phyloP scores from a whole-genome alignment of 371 early-diverging fungal genomes.

The Nematocida sp. region DNA sequence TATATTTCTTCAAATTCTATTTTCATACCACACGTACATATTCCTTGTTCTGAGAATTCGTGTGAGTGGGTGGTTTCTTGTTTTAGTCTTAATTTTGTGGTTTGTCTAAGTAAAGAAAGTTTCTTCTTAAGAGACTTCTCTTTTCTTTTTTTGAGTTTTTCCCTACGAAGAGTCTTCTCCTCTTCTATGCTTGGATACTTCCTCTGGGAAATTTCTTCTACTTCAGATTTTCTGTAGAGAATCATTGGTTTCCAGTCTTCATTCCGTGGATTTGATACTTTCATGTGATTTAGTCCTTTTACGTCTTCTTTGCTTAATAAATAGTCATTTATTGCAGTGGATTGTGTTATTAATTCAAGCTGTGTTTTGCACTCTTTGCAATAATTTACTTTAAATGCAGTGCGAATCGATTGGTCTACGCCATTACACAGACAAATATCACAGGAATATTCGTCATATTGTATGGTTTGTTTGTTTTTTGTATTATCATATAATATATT shows the following conservation, averaged over 20 bases:
- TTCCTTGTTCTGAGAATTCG: slow-evolving; percentile 42
- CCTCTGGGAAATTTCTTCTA: slow-evolving; percentile 56
- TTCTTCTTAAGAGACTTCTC: slow-evolving; percentile 60
- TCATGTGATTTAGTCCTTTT: slow-evolving; percentile 52
- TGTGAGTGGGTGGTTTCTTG: slow-evolving; percentile 57
- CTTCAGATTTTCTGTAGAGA: slow-evolving; percentile 64
- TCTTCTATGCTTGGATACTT: slow-evolving; percentile 64
- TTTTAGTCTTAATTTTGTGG: slow-evolving; percentile 17
- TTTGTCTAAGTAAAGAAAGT: slow-evolving; percentile 60
- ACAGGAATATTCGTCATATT: slow-evolving; percentile 55
- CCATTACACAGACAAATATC: slow-evolving; percentile 51
- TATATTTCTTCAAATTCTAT: slow-evolving; percentile 68
- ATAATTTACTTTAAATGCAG: slow-evolving; percentile 59
- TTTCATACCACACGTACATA: slow-evolving; percentile 66
- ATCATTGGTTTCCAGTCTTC: slow-evolving; percentile 68
- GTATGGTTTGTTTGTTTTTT: slow-evolving; percentile 12
- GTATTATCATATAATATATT: background rate
- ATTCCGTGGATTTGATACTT: slow-evolving; percentile 65
- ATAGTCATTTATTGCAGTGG: slow-evolving; percentile 65
- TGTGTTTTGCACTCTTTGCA: slow-evolving; percentile 62
- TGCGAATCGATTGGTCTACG: slow-evolving; percentile 57
- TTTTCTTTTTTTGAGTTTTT: slow-evolving; percentile 55
- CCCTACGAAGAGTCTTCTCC: slow-evolving; percentile 53
- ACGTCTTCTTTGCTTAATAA: slow-evolving; percentile 65
- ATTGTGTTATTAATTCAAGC: slow-evolving; percentile 67